Base-by-base conservation (phyloP, 2,329 filamentous ascomycete genomes). In the Cadophora sp. region DNA sequence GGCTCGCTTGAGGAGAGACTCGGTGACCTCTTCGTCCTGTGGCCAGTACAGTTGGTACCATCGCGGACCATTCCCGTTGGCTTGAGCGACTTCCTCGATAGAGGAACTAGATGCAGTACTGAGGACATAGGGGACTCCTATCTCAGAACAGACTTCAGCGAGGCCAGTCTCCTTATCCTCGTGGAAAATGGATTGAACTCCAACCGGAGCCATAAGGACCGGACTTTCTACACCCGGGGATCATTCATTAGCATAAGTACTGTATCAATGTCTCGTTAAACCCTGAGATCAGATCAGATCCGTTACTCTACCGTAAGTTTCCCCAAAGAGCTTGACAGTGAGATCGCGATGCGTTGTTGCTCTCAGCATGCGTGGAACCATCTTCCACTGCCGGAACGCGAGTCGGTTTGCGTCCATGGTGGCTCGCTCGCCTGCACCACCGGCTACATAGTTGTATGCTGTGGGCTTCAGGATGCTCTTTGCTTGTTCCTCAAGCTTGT, bases 31-130 rank as follows among this genome's bases (percentile, higher is more conserved):
- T 62, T 93, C 84, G 64, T 87, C 84, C 22, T 83, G 79, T 0
- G 91, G 90, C 89, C 90, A 93, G 79, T 94, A 94, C 0, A 94
- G 83, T 75, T 94, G 91, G 76, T 85, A 94, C 89, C 89, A 94
- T 13, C 89, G 81, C 39, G 84, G 81, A 0, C 86, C 86, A 5
- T 84, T 78, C 0, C 84, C 84, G 60, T 84, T 87, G 0, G 87
- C 87, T 8, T 80, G 74, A 0, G 87, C 89, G 0, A 92, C 84
- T 59, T 92, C 85, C 75, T 92, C 90, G 66, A 93, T 89, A 0
- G 84, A 84, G 1, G 84, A 84, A 5, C 62, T 81, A 3, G 87
- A 84, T 1, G 90, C 89, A 1, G 90, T 92, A 68, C 85, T 89
- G 59, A 92, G 80, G 62, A 88, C 88, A 77, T 88, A 92, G 0